Conservation (phyloP, 2,329 filamentous ascomycete genomes). For the Aspergillus pseudotamarii region DNA sequence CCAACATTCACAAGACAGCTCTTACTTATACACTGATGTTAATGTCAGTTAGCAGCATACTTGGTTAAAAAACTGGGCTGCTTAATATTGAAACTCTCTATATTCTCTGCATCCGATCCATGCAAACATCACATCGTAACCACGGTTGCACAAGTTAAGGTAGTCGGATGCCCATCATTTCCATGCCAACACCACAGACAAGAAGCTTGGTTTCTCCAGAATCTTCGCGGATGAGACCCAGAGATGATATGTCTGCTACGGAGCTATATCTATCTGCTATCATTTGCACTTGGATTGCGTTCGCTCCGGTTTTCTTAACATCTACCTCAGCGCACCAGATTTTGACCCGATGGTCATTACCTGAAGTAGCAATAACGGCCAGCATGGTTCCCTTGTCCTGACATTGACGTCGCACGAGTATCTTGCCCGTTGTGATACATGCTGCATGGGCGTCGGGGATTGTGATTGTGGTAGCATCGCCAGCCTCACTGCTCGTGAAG, state of each 20-base stretch:
- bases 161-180: conserved; percentile 39
- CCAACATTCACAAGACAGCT: not conserved
- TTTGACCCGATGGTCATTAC: conserved; percentile 52
- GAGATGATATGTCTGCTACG: conserved; percentile 59
- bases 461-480: conserved; percentile 34
- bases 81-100: not conserved
- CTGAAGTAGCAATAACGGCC: conserved; percentile 40
- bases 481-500: conserved; percentile 9
- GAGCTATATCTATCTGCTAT: conserved; percentile 45
- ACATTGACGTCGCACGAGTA: conserved; percentile 25
- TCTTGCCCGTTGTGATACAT: conserved; percentile 44
- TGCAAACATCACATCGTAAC: conserved; percentile 13
- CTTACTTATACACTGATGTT: not conserved
- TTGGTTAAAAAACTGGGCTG: not conserved
- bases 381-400: conserved; percentile 11
- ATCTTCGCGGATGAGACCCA: conserved; percentile 43
- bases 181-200: conserved; percentile 55
- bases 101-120: not conserved
- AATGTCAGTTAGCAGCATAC: not conserved
- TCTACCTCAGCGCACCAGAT: conserved; percentile 43
- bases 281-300: conserved; percentile 29
- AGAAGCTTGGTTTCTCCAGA: conserved; percentile 34
- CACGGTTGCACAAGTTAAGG: not conserved
- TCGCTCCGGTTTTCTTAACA: conserved; percentile 16
- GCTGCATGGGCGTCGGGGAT: conserved; percentile 50